These are phyloP conservation scores for Globisporangium cylindrosporum DNA, from an alignment of 352 stramenopile species.

Conservation along the genomic window DNA sequence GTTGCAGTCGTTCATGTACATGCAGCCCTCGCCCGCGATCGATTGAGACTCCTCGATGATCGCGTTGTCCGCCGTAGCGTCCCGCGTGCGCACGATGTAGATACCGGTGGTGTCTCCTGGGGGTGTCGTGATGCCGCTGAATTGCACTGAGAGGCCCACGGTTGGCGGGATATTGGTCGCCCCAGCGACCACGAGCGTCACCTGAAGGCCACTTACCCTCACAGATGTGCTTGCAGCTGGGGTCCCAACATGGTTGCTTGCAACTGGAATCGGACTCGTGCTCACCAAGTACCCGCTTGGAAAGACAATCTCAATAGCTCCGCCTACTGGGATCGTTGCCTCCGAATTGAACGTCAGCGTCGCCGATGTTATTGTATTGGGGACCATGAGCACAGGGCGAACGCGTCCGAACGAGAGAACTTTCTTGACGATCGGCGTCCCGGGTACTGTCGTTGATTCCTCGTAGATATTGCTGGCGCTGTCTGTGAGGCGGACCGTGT, in stretches of 20 bases:
- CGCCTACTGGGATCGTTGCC: conserved; percentile 37
- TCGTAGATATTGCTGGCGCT: conserved; percentile 41
- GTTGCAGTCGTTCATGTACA: conserved; percentile 80
- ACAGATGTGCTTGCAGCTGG: conserved; percentile 30
- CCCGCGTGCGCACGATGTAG: conserved; percentile 49
- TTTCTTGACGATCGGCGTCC: conserved; percentile 68
- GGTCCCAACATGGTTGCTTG: conserved; percentile 34
- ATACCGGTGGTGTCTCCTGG: conserved; percentile 33
- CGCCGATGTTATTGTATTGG: conserved; percentile 32
- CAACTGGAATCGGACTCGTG: conserved; percentile 17
- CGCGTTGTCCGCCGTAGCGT: conserved; percentile 28
- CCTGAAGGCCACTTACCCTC: conserved; percentile 18
- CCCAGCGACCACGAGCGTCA: conserved; percentile 36
- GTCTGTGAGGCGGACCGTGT: conserved; percentile 41
- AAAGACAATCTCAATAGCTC: conserved; percentile 52
- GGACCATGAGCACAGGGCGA: conserved; percentile 35
- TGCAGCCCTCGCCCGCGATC: conserved; percentile 59
- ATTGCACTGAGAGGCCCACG: conserved; percentile 30
- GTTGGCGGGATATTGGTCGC: conserved; percentile 25
- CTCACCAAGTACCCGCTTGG: conserved; percentile 37
- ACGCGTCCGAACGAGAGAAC: conserved; percentile 47
- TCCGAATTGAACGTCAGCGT: conserved; percentile 41
- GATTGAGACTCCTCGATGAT: conserved; percentile 54
- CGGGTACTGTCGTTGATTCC: conserved; percentile 32
- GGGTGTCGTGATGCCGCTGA: conserved; percentile 53